Evolutionary conservation across 1,139 yeast genomes (phyloP).

Genomic region (Diutina rugosa): DNA sequence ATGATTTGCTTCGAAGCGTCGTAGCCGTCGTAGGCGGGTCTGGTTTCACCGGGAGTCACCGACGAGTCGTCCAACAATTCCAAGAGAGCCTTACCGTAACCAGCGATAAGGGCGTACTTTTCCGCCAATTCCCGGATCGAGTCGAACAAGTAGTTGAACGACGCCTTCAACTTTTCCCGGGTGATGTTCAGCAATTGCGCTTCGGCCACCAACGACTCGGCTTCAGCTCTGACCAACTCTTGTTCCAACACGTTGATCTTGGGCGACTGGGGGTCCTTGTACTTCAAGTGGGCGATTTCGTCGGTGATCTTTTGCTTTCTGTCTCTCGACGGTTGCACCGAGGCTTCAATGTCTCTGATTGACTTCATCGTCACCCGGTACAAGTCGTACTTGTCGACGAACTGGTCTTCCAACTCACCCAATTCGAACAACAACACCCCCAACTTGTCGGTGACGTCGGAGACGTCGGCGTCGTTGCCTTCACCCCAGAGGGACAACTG

Average conservation of each 20-base stretch:
- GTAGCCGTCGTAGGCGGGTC: constrained; percentile 81
- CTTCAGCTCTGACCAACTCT: constrained; percentile 83
- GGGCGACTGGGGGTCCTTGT: constrained; percentile 77
- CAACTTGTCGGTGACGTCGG: constrained; percentile 76
- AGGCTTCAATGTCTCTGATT: constrained; percentile 74
- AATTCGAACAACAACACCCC: constrained; percentile 74
- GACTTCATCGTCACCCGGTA: constrained; percentile 73
- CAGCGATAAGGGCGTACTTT: constrained; percentile 76
- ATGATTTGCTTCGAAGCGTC: constrained; percentile 81
- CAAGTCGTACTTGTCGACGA: constrained; percentile 77
- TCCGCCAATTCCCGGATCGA: constrained; percentile 74
- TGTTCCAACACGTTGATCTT: constrained; percentile 74
- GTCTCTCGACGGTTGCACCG: constrained; percentile 80
- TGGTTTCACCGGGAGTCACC: constrained; percentile 84
- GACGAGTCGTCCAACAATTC: constrained; percentile 77
- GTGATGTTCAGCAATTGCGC: constrained; percentile 82
- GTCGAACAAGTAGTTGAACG: constrained; percentile 75
- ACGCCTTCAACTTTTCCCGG: constrained; percentile 77
- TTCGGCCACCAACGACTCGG: constrained; percentile 82
- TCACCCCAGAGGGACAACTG: constrained; percentile 82
- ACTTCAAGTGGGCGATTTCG: constrained; percentile 70
- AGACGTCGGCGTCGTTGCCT: constrained; percentile 71
- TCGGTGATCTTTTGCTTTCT: constrained; percentile 79
- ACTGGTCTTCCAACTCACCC: constrained; percentile 82
- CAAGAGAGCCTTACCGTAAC: constrained; percentile 77